These are phyloP conservation scores for Penicillium sp. DNA, from an alignment of 2,329 filamentous ascomycete species.

Conservation along the genomic window DNA sequence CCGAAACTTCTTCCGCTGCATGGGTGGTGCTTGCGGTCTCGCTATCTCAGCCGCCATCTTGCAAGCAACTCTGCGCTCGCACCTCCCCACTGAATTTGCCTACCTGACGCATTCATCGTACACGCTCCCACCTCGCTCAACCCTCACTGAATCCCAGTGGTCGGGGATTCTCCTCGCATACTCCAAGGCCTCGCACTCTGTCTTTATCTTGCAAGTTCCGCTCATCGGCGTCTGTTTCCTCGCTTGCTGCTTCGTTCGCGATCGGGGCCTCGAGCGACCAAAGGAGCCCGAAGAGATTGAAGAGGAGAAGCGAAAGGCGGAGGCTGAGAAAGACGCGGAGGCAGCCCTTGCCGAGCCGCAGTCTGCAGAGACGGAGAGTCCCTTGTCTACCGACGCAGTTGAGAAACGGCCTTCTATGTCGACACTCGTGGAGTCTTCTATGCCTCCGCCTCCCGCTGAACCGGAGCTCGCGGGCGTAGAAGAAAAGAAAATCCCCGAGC, in stretches of 20 bases:
- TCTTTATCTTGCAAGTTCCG: slow-evolving; percentile 56
- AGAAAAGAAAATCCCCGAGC: slow-evolving; percentile 1
- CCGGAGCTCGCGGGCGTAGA: neutral
- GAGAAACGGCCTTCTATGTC: slow-evolving; percentile 15
- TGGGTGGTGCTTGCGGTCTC: slow-evolving; percentile 57
- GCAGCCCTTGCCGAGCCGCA: slow-evolving; percentile 4
- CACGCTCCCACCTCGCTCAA: slow-evolving; percentile 28
- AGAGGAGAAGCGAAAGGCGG: slow-evolving; percentile 28
- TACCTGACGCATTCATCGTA: slow-evolving; percentile 42
- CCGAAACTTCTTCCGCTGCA: slow-evolving; percentile 58
- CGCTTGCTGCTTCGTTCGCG: slow-evolving; percentile 50
- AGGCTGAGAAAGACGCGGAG: slow-evolving; percentile 22
- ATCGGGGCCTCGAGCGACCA: slow-evolving; percentile 44
- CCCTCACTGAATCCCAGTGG: slow-evolving; percentile 33
- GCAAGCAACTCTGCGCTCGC: slow-evolving; percentile 34
- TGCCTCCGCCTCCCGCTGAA: slow-evolving; percentile 11
- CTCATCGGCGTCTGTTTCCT: slow-evolving; percentile 51
- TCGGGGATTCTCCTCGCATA: slow-evolving; percentile 49
- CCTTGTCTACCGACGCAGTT: neutral
- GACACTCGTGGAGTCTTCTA: slow-evolving; percentile 13
- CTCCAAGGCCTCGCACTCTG: slow-evolving; percentile 50
- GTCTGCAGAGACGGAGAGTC: slow-evolving; percentile 1
- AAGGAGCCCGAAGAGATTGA: slow-evolving; percentile 31
- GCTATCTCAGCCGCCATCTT: slow-evolving; percentile 55
- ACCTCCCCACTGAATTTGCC: slow-evolving; percentile 38